Evolutionary conservation across 2,329 filamentous ascomycete species (phyloP).

Genomic region (Rachicladosporium sp.): DNA sequence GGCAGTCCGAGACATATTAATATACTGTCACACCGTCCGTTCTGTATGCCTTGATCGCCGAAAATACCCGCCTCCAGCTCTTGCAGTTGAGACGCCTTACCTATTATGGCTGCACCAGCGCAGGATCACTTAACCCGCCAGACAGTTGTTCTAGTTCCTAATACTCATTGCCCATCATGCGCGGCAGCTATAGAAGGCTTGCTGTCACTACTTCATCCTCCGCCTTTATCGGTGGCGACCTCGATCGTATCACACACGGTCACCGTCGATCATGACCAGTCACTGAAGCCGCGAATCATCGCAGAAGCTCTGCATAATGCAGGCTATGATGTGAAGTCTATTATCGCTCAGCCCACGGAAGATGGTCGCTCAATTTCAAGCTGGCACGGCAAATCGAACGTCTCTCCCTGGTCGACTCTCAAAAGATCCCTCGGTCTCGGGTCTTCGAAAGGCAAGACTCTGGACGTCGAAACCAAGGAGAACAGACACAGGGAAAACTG

Average conservation of each 20-base stretch:
- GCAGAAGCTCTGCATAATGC: conserved; percentile 35
- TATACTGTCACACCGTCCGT: too few species aligned
- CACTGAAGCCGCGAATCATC: too few species aligned
- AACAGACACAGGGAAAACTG: too few species aligned
- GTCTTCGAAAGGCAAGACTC: conserved; percentile 2
- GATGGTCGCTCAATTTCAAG: too few species aligned
- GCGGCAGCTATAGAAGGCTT: conserved; percentile 52
- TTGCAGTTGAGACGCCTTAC: too few species aligned
- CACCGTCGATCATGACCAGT: conserved; percentile 31
- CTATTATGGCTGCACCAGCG: too few species aligned
- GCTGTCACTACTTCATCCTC: conserved; percentile 31
- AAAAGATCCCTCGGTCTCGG: conserved; percentile 10
- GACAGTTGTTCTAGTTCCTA: conserved; percentile 55
- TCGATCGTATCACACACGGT: conserved; percentile 62
- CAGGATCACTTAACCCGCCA: too few species aligned
- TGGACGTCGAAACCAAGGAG: conserved; percentile 2
- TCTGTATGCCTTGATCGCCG: too few species aligned
- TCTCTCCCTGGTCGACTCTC: conserved; percentile 4
- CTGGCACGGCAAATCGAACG: too few species aligned
- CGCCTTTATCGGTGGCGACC: conserved; percentile 44
- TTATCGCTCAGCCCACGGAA: conserved; percentile 1
- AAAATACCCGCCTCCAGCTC: too few species aligned
- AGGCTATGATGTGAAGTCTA: conserved; percentile 7
- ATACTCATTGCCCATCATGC: conserved; percentile 69
- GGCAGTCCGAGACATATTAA: too few species aligned